Conservation (phyloP, 345 rosid species). For the Diplotaxis tenuifolia region DNA sequence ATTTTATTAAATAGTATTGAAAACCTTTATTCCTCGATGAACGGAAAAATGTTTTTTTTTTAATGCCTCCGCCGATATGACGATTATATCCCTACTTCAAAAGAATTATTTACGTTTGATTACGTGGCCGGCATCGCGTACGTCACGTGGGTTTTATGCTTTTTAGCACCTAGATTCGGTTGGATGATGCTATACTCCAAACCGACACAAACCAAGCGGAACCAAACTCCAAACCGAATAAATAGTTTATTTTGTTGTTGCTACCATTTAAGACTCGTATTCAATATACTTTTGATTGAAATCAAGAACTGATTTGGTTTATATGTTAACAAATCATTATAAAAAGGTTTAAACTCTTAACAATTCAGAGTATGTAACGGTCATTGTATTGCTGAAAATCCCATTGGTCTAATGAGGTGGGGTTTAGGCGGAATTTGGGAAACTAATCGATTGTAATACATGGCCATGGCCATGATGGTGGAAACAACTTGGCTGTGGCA, state of each 20-base stretch:
- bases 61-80: background rate
- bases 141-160: too few relatives aligned
- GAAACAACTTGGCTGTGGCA: slow-evolving; percentile 7
- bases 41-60: slow-evolving; percentile 26
- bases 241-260: too few relatives aligned
- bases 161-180: slow-evolving; percentile 8
- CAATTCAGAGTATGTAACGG: background rate
- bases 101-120: background rate
- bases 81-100: slow-evolving; percentile 4
- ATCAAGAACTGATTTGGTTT: too few relatives aligned
- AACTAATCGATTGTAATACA: too few relatives aligned
- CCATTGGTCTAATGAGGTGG: background rate
- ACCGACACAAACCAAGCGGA: background rate
- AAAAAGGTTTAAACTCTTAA: background rate
- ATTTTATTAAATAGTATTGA: slow-evolving; percentile 26
- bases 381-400: background rate
- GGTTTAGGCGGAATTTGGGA: too few relatives aligned
- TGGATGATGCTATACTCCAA: background rate
- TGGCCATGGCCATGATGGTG: background rate
- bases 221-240: background rate
- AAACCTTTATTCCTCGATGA: slow-evolving; percentile 20
- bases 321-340: background rate
- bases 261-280: too few relatives aligned
- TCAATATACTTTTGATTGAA: too few relatives aligned
- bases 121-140: slow-evolving; percentile 29